phyloP scores from a whole-genome alignment of 805 yeast species.

The Pichia thaimueangensis region DNA sequence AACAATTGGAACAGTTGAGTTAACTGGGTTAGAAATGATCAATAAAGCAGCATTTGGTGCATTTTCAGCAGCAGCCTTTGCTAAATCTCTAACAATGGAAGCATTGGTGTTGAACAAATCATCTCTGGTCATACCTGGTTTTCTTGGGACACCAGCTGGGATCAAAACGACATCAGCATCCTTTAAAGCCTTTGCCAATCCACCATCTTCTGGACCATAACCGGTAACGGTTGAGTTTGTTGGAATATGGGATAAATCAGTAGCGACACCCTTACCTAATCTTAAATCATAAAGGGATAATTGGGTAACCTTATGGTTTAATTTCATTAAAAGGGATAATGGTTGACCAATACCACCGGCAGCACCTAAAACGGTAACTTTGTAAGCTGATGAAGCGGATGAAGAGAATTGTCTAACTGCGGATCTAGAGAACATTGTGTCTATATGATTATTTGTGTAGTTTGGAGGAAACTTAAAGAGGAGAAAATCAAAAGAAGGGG shows the following conservation, averaged over 20 bases:
- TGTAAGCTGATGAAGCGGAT: constrained; percentile 60
- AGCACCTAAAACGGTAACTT: constrained; percentile 77
- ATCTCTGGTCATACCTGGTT: constrained; percentile 99
- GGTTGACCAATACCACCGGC: constrained; percentile 97
- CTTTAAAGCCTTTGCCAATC: constrained; percentile 60
- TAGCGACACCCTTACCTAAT: constrained; percentile 96
- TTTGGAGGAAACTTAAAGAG: background rate
- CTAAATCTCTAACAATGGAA: constrained; percentile 88
- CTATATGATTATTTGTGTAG: background rate
- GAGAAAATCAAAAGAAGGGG: background rate
- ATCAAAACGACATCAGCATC: constrained; percentile 83
- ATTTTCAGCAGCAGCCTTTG: constrained; percentile 73
- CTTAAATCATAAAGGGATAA: constrained; percentile 82
- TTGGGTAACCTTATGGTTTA: constrained; percentile 81
- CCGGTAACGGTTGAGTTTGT: constrained; percentile 87
- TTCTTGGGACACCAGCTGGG: constrained; percentile 98
- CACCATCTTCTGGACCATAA: constrained; percentile 70
- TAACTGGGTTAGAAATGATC: constrained; percentile 91
- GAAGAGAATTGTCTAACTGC: constrained; percentile 54
- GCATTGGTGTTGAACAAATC: constrained; percentile 96
- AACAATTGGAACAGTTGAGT: constrained; percentile 95
- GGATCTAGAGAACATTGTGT: constrained; percentile 47
- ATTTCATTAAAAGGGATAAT: constrained; percentile 72
- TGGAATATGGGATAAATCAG: constrained; percentile 91
- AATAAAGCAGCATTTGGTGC: constrained; percentile 79